Conservation (phyloP, 116 monocot genomes). For the Iris pallida region DNA sequence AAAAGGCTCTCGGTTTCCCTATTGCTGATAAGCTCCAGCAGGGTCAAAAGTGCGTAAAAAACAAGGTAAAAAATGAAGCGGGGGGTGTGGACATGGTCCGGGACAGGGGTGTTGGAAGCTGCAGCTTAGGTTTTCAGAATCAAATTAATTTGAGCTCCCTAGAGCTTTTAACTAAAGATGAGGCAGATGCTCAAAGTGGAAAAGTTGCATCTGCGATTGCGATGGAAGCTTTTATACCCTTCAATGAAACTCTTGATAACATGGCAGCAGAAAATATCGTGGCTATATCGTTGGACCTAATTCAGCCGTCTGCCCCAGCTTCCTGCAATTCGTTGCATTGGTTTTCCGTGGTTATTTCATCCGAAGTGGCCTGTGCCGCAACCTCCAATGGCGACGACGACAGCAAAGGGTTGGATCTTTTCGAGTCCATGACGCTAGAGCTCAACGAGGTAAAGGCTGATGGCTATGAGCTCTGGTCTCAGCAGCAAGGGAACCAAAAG, state of each 20-base stretch:
- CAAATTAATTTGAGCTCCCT: neutral
- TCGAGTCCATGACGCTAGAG: conserved; percentile 51
- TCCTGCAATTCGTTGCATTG: conserved; percentile 19
- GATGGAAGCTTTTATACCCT: conserved; percentile 27
- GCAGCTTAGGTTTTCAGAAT: neutral
- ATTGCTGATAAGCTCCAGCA: conserved; percentile 6
- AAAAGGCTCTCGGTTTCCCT: conserved; percentile 15
- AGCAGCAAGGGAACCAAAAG: conserved; percentile 7
- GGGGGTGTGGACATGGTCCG: neutral
- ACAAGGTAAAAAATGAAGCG: neutral
- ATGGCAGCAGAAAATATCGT: conserved; percentile 42
- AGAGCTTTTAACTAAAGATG: conserved; percentile 1
- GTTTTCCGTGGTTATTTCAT: conserved; percentile 35
- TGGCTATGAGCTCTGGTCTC: conserved; percentile 10
- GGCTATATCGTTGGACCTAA: conserved; percentile 20
- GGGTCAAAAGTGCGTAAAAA: neutral
- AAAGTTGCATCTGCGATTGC: conserved; percentile 27
- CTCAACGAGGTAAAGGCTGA: conserved; percentile 33
- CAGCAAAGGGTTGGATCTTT: conserved; percentile 34
- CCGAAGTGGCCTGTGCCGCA: neutral
- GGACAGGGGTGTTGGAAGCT: conserved; percentile 23
- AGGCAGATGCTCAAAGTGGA: neutral
- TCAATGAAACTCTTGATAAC: conserved; percentile 4
- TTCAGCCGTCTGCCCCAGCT: neutral
- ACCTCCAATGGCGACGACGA: neutral